These are phyloP conservation scores for Pulveroboletus sp. DNA, from an alignment of 768 basidiomycete species.

Conservation along the genomic window DNA sequence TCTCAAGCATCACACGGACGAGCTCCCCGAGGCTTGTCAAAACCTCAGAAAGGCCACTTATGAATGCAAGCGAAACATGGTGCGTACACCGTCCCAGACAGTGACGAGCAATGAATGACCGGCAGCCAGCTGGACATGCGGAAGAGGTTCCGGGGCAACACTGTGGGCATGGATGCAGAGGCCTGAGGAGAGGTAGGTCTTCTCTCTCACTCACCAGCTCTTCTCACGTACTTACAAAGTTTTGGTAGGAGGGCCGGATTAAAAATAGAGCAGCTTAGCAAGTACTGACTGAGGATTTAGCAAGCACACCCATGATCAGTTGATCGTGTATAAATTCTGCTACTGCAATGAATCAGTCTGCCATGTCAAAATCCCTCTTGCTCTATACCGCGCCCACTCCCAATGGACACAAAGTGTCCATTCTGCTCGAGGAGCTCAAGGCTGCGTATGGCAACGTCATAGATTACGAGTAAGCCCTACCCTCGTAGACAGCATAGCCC, in stretches of 20 bases:
- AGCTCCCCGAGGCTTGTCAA: conserved; percentile 80
- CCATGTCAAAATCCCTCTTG: conserved; percentile 26
- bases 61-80: conserved; percentile 91
- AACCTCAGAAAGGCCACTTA: conserved; percentile 78
- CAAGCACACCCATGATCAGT: too few species aligned
- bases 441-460: conserved; percentile 42
- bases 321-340: conserved; percentile 9
- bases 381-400: conserved; percentile 50
- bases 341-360: background rate
- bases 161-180: conserved; percentile 44
- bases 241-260: too few species aligned
- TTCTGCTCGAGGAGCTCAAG: conserved; percentile 64
- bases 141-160: conserved; percentile 77
- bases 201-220: too few species aligned
- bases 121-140: conserved; percentile 74
- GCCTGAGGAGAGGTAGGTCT: conserved; percentile 4
- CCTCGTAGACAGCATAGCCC: background rate
- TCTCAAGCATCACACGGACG: conserved; percentile 66
- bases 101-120: background rate
- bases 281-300: conserved; percentile 9
- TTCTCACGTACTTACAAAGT: too few species aligned
- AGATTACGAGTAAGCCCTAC: conserved; percentile 47
- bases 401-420: conserved; percentile 52
- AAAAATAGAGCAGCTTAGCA: too few species aligned
- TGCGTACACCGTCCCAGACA: conserved; percentile 31